Base-by-base conservation (phyloP, 768 basidiomycete species). In the Boletellus ananiceps region DNA sequence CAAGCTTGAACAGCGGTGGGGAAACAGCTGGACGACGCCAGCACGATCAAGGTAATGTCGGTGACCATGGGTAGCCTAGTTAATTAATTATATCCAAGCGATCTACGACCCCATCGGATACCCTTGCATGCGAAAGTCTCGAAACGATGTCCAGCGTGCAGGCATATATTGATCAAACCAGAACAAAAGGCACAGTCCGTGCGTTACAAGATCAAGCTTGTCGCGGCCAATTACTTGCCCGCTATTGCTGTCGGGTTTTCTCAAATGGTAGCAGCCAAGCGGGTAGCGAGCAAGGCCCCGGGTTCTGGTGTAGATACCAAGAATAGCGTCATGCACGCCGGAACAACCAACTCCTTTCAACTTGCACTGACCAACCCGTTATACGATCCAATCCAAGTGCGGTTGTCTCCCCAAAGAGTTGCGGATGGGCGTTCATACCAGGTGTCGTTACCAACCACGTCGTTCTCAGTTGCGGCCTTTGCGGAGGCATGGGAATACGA, bases 401-500 rank as follows among this genome's bases (percentile, higher is more conserved):
- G 88, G n/a, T 68, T 98, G 6, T 85, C 84, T 12, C 85, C 88
- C 2, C 87, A 87, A 58, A 78, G 86, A 21, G 65, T 72, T 29
- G 66, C 71, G 27, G 73, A 74, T 33, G 66, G 71, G 34, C 69
- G 59, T 31, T 68, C 67, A 6, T 95, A 89, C 62, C 86, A 83
- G 1, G 75, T 95, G 5, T 83, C 85, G 9, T 71, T 98, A 3
- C 94, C 92, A 0, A 83, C 82, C 11, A 72, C 80, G 0, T 70
- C 83, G 8, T 95, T 99, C 64, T 74, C 87, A 5, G 81, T 98
- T 40, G 84, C 87, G 13, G 89, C 95, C 2, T 94, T 88, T 62
- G 92, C 92, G 15, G 96, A 98, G 64, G 92, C 91, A 31, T 98
- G 95, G 95, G 93, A 98, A 66, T 96, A 93, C 54, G 95, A 96